Evolutionary conservation across 345 rosid species (phyloP).

Genomic region (Jatropha curcas): DNA sequence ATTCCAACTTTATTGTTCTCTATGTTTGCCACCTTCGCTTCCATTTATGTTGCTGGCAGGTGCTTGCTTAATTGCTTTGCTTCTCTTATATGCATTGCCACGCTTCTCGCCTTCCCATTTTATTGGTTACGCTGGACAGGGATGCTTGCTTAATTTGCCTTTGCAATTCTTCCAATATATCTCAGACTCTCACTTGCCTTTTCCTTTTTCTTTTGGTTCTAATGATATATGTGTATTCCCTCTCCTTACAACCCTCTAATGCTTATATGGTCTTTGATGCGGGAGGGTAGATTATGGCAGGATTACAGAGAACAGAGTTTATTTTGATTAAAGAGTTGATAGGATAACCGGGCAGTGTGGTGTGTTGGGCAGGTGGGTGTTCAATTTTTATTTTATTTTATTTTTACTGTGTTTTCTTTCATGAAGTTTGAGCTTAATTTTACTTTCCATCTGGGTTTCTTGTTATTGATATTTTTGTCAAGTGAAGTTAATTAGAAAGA

Average conservation of each 20-base stretch:
- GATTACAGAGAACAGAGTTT: slow-evolving; percentile 33
- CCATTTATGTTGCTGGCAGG: slow-evolving; percentile 37
- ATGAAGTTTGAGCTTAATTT: background rate
- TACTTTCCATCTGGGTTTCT: background rate
- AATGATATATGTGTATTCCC: background rate
- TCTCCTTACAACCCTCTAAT: background rate
- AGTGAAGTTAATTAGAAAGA: background rate
- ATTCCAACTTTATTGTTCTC: slow-evolving; percentile 61
- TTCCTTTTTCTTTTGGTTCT: background rate
- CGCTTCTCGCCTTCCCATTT: background rate
- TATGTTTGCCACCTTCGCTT: slow-evolving; percentile 33
- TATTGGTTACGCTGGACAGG: too few species aligned
- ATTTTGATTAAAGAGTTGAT: slow-evolving; percentile 35
- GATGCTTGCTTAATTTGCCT: too few species aligned
- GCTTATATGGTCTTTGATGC: slow-evolving; percentile 12
- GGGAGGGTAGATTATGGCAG: slow-evolving; percentile 32
- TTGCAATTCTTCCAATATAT: too few species aligned
- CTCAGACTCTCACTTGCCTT: too few species aligned
- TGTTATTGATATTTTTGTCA: background rate
- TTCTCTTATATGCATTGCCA: background rate
- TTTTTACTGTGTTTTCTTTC: background rate
- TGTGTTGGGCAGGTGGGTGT: slow-evolving; percentile 29
- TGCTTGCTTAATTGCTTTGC: too few species aligned
- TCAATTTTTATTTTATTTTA: background rate
- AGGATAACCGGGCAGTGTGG: too few species aligned